Percentiles rank a stretch among this genome's conserved stretches.
phyloP scores from a whole-genome alignment of 2,329 filamentous ascomycete species.

The Fusarium brevicatenulatum region DNA sequence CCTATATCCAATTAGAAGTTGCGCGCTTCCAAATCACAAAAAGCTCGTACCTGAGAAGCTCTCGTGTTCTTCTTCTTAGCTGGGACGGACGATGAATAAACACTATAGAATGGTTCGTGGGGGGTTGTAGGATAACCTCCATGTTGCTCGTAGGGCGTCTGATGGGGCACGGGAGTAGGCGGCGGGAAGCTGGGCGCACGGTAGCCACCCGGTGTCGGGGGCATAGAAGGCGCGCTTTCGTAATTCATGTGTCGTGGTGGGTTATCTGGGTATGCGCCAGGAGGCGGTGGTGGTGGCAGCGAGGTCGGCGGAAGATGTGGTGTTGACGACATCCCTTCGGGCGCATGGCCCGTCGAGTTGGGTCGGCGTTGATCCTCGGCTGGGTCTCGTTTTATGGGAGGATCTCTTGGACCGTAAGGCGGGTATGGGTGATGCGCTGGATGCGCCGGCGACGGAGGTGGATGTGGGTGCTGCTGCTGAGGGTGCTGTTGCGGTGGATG shows the following conservation, averaged over 20 bases:
- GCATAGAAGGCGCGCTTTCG: constrained; percentile 59
- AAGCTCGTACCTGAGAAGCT: constrained; percentile 65
- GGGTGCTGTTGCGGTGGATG: constrained; percentile 21
- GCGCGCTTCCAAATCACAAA: background rate
- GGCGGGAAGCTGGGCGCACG: constrained; percentile 55
- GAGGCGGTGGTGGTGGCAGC: constrained; percentile 47
- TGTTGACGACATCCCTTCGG: constrained; percentile 48
- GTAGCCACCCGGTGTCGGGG: constrained; percentile 57
- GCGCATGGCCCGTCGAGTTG: constrained; percentile 61
- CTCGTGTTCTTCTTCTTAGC: constrained; percentile 71
- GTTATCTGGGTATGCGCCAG: constrained; percentile 55
- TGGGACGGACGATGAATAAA: constrained; percentile 56
- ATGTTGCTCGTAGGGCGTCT: constrained; percentile 52
- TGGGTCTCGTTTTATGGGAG: constrained; percentile 66
- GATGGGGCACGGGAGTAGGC: constrained; percentile 53
- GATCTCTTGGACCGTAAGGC: constrained; percentile 60
- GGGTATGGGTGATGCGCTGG: constrained; percentile 55
- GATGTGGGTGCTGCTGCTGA: constrained; percentile 35
- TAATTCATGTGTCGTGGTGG: constrained; percentile 64
- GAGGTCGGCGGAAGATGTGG: constrained; percentile 48
- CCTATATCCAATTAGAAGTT: constrained; percentile 60
- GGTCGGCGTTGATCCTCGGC: constrained; percentile 62
- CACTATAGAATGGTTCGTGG: constrained; percentile 52
- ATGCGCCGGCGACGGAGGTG: constrained; percentile 54
- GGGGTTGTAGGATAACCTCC: constrained; percentile 44